Percentiles rank a stretch among this genome's conserved stretches.
These are phyloP conservation scores for Sporisorium iseilematis-ciliati DNA, from an alignment of 1,284 basidiomycete genomes.

Conservation along the genomic window DNA sequence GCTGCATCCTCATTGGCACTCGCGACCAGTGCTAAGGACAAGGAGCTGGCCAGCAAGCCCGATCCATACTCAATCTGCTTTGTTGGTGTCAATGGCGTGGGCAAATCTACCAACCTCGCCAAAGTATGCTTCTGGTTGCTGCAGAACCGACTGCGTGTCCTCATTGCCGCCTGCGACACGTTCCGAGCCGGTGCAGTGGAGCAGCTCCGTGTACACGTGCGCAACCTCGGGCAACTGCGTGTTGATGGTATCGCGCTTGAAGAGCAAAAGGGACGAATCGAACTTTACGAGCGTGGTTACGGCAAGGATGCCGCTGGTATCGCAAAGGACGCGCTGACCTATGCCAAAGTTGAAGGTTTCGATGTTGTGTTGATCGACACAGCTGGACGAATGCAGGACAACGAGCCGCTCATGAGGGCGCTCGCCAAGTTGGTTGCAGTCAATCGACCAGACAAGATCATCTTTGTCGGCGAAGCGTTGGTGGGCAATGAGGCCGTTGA, in stretches of 20 bases:
- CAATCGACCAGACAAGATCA: conserved; percentile 68
- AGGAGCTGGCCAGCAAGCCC: conserved; percentile 73
- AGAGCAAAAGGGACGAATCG: conserved; percentile 79
- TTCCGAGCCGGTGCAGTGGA: conserved; percentile 98
- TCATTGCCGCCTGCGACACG: conserved; percentile 98
- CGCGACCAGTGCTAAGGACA: conserved; percentile 67
- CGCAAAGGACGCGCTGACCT: conserved; percentile 87
- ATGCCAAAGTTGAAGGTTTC: conserved; percentile 61
- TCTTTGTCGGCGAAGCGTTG: conserved; percentile 69
- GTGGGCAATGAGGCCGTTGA: conserved; percentile 70
- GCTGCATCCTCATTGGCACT: conserved; percentile 51
- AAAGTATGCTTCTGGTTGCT: conserved; percentile 99
- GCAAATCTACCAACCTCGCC: conserved; percentile 96
- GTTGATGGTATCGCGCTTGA: conserved; percentile 59
- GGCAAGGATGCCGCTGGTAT: conserved; percentile 98
- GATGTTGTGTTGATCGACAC: conserved; percentile 69
- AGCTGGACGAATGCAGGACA: conserved; percentile 69
- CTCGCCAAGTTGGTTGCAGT: conserved; percentile 67
- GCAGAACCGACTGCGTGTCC: conserved; percentile 90
- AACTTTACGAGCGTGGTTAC: conserved; percentile 95
- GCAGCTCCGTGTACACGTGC: conserved; percentile 94
- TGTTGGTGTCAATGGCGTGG: conserved; percentile 99
- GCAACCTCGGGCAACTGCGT: conserved; percentile 88
- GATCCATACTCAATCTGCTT: conserved; percentile 94
- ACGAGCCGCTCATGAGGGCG: conserved; percentile 69